Evolutionary conservation across 1,284 basidiomycete genomes (phyloP), one percentile per base, ranked within the genome.

Genomic region (Singerocomus rubriflavus): DNA sequence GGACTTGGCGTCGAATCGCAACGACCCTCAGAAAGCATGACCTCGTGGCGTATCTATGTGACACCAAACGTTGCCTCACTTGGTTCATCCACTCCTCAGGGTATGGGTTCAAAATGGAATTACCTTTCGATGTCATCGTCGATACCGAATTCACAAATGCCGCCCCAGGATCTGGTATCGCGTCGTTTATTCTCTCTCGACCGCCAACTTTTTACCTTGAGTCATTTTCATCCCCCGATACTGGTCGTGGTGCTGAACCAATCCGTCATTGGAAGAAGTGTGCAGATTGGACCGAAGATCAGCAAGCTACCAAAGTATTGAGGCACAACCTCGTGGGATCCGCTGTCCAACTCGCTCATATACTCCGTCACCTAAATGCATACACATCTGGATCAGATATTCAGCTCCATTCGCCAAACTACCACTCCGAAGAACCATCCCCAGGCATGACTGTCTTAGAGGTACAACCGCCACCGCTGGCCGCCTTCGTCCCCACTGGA

Each of bases 71-170:
- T 34, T 82, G 78, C 58, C 70, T 91, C 38, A 80, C 78, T 2
- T 91, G 88, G 88, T 91, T 85, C 67, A 82, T 91, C 54, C 79
- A 82, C 38, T 85, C 84, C 14, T 74, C 71, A 1, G 86, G 85
- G 27, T 78, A 77, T 57, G 80, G 84, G 33, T 91, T 89, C 75
- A 90, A 91, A 68, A 91, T 91, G 84, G 85, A 87, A 56, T 76
- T 90, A n/a, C 78, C 85, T 5, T 88, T 85, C 64, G 74, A 80
- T 50, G 74, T 66, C 54, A 81, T 91, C 53, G 56, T 74, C 17
- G 73, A 81, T 39, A 77, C 80, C 6, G 76, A 80, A 48, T 83
- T 88, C 66, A 70, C 73, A 26, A 77, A 80, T 53, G 68, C 74
- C 13, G 69, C 77, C 27, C 78, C 81, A 14, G 82, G 80, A 21